Percentiles rank a stretch among this genome's conserved stretches.
Conservation (phyloP, 225 moss, liverwort and hornwort species). For the Pleurozium schreberi region DNA sequence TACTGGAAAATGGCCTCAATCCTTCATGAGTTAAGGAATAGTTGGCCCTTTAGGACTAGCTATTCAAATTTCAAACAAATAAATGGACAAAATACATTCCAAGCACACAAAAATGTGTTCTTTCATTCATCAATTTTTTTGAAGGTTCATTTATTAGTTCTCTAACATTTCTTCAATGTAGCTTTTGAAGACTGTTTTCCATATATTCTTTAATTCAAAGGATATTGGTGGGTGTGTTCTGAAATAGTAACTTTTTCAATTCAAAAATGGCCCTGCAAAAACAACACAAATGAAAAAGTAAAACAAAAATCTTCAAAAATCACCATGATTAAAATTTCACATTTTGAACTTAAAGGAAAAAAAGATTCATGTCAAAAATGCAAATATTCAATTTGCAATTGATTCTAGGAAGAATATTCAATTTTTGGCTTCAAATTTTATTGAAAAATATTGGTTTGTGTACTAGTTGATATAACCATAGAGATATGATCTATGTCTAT, state of each 20-base stretch:
- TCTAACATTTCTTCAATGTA: background rate
- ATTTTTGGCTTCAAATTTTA: no score
- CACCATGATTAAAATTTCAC: background rate
- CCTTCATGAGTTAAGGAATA: no score
- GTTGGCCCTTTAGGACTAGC: background rate
- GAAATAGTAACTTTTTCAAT: background rate
- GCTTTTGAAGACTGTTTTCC: background rate
- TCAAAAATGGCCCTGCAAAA: background rate
- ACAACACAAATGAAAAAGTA: background rate
- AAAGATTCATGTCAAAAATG: background rate
- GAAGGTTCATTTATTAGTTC: background rate
- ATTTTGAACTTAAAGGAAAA: background rate
- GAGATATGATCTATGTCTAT: no score
- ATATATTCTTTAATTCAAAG: background rate
- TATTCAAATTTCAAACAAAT: background rate
- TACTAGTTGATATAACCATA: no score
- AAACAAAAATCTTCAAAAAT: background rate
- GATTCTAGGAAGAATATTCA: no score
- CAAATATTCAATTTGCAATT: background rate
- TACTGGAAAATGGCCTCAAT: no score
- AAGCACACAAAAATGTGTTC: background rate
- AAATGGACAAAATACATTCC: fast-evolving
- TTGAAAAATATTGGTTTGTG: background rate
- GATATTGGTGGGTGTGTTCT: no score
- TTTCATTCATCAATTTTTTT: background rate